These are phyloP conservation scores for Rhizopus delemar DNA, from an alignment of 371 early-diverging fungal species.

Conservation along the genomic window DNA sequence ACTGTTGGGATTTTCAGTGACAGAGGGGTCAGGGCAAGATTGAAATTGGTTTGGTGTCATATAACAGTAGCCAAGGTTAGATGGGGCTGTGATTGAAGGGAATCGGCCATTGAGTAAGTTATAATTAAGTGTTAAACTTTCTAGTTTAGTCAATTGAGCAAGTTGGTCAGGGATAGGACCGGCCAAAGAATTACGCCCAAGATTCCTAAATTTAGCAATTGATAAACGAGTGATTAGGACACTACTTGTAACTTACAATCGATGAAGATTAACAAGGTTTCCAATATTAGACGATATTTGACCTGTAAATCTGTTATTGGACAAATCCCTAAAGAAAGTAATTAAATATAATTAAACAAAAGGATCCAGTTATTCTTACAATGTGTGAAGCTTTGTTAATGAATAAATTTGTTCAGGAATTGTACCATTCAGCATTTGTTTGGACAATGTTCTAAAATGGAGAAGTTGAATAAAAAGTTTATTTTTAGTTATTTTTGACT, in stretches of 20 bases:
- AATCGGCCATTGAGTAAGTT: constrained; percentile 54
- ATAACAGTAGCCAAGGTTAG: constrained; percentile 48
- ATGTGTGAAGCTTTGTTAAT: constrained; percentile 28
- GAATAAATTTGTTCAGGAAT: constrained; percentile 41
- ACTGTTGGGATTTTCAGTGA: constrained; percentile 42
- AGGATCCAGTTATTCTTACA: constrained; percentile 21
- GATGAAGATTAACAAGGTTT: constrained; percentile 41
- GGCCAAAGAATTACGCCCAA: constrained; percentile 48
- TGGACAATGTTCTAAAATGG: constrained; percentile 26
- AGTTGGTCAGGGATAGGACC: constrained; percentile 50
- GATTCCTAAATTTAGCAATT: constrained; percentile 25
- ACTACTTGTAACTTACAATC: constrained; percentile 33
- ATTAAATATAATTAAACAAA: not conserved
- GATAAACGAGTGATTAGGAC: too few relatives aligned
- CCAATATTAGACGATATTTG: constrained; percentile 43
- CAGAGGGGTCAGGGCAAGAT: constrained; percentile 47
- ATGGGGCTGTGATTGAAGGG: constrained; percentile 46
- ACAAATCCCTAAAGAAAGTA: constrained; percentile 39
- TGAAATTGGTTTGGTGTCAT: constrained; percentile 57
- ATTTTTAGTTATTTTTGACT: constrained; percentile 7
- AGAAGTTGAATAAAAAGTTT: not conserved
- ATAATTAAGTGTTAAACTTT: constrained; percentile 50
- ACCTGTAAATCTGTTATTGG: constrained; percentile 55
- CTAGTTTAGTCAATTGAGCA: constrained; percentile 37
- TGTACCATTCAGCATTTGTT: constrained; percentile 42